Conservation (phyloP, 2,329 filamentous ascomycete genomes). For the Cladosporium sp. region DNA sequence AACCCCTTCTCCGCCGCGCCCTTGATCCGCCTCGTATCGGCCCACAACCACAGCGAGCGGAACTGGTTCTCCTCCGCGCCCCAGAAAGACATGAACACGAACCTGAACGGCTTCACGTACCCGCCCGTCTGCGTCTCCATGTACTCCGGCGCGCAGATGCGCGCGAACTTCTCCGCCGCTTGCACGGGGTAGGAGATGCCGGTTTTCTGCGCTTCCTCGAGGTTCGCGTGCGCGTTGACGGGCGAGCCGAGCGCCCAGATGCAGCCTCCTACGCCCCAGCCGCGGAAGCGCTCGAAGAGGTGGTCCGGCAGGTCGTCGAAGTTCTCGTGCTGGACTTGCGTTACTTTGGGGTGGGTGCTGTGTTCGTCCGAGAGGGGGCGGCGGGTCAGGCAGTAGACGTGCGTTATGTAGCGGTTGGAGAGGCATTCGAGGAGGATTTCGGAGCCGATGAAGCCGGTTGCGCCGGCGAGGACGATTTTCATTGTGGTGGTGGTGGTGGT, state of each 20-base stretch:
- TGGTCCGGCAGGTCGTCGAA: constrained; percentile 49
- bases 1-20: constrained; percentile 35
- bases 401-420: constrained; percentile 44
- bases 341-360: constrained; percentile 30
- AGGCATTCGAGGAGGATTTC: constrained; percentile 52
- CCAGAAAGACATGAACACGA: constrained; percentile 38
- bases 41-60: constrained; percentile 34
- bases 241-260: constrained; percentile 38
- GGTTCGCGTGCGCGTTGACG: constrained; percentile 21
- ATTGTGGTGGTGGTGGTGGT: constrained; percentile 33
- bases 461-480: constrained; percentile 57
- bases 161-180: constrained; percentile 30
- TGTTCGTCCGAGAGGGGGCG: constrained; percentile 24
- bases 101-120: constrained; percentile 34
- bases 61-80: constrained; percentile 38
- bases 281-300: constrained; percentile 35
- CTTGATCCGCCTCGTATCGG: constrained; percentile 32
- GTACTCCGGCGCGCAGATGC: constrained; percentile 12
- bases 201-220: constrained; percentile 29
- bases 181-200: constrained; percentile 29
- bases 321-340: constrained; percentile 40
- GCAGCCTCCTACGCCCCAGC: constrained; percentile 40
- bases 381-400: constrained; percentile 32
- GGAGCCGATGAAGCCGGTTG: constrained; percentile 54
- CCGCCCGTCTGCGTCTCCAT: constrained; percentile 14